These are phyloP conservation scores for Penicillium palitans DNA, from an alignment of 2,329 filamentous ascomycete genomes.

Conservation along the genomic window DNA sequence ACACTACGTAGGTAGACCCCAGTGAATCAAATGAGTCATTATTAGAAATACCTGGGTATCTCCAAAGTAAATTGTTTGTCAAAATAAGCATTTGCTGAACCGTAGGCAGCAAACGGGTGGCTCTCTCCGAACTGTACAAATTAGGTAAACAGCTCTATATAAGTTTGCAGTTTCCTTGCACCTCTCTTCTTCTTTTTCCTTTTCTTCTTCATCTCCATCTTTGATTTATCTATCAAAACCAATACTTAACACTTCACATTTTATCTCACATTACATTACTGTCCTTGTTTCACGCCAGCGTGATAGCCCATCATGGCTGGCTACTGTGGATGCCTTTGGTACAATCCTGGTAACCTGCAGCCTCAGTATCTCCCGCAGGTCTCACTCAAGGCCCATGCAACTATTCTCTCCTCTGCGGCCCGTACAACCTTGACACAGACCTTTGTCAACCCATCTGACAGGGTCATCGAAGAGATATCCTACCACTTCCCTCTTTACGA, in stretches of 20 bases:
- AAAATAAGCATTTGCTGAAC: not conserved
- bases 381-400: slow-evolving; percentile 59
- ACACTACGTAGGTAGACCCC: not conserved
- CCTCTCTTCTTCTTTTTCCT: not conserved
- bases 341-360: not conserved
- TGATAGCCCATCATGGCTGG: not conserved
- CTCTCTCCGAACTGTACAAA: not conserved
- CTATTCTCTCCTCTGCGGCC: slow-evolving; percentile 58
- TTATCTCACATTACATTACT: not conserved
- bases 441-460: slow-evolving; percentile 59
- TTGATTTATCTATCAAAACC: not conserved
- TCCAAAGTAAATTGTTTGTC: not conserved
- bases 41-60: not conserved
- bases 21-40: not conserved
- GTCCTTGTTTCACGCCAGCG: not conserved
- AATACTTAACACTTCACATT: not conserved
- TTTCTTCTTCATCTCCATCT: not conserved
- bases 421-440: slow-evolving; percentile 57
- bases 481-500: slow-evolving; percentile 74
- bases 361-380: slow-evolving; percentile 59
- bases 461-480: slow-evolving; percentile 54
- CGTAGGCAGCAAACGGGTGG: not conserved
- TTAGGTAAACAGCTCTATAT: not conserved
- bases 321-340: not conserved
- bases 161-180: not conserved